Evolutionary conservation across 768 basidiomycete species (phyloP), one percentile per base, ranked within the genome.

Genomic region (Amyloporia xantha): DNA sequence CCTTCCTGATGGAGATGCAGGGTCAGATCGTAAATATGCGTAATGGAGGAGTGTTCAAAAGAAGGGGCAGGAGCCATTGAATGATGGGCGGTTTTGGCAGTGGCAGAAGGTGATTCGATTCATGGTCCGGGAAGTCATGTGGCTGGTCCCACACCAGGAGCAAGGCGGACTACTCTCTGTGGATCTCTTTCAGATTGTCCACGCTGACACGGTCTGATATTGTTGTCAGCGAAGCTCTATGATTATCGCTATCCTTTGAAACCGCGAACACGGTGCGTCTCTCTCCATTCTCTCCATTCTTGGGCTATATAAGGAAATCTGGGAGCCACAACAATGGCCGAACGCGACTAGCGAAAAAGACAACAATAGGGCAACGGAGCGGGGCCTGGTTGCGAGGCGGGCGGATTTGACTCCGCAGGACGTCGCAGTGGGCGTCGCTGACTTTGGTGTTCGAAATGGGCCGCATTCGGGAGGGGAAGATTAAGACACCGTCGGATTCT

Each of bases 401-500:
- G 27, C 15, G 44, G 44, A 33, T 36, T 17, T 39, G 38, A 6
- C 38, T 39, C 38, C 38, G 38, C 17, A 17, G 12, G 12, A 35
- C 10, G 20, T 6, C 15, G 19, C 38, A 15, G 30, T 33, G 30
- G 30, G 9, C 19, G 7, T 24, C 41, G 41, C 41, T 42, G 41
- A 42, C 41, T 24, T 42, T 40, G 39, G 10, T 35, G 33, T 35
- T n/a, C 10, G 12, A 21, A 17, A 24, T 7, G 10, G 10, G 24
- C 10, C 21, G 23, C 41, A 5, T 5, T 23, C 19, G 17, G 19
- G 41, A 5, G 19, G 41, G 17, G 41, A 37, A 47, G 46, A 19
- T 38, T 24, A 4, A 23, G 25, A 39, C 3, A 27, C 46, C 46
- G 46, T 39, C 46, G 46, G 46, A 36, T 39, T 47, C 46, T 47